phyloP scores from a whole-genome alignment of 495 filamentous ascomycete species.

The Xylaria palmicola region DNA sequence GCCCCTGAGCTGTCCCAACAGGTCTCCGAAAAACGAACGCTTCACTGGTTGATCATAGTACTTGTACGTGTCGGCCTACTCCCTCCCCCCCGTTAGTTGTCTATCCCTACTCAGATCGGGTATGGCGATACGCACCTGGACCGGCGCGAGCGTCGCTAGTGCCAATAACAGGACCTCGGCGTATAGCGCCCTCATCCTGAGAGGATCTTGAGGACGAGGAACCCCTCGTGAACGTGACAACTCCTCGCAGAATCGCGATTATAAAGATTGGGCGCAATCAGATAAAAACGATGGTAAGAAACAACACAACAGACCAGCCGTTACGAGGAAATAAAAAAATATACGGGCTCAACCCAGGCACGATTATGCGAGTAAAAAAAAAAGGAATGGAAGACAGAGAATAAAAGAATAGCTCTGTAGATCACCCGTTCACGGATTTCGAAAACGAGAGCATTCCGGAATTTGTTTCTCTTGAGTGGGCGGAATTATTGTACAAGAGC shows the following conservation, averaged over 20 bases:
- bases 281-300: slow-evolving; percentile 15
- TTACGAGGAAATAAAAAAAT: slow-evolving; percentile 24
- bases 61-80: slow-evolving; percentile 37
- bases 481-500: too few species aligned
- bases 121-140: slow-evolving; percentile 34
- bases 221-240: slow-evolving; percentile 15
- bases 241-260: slow-evolving; percentile 17
- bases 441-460: slow-evolving; percentile 34
- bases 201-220: slow-evolving; percentile 16
- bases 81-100: slow-evolving; percentile 30
- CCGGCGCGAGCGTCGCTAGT: slow-evolving; percentile 38
- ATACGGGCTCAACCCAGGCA: slow-evolving; percentile 33
- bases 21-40: slow-evolving; percentile 24
- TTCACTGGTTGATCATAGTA: slow-evolving; percentile 28
- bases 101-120: not conserved
- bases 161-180: slow-evolving; percentile 31
- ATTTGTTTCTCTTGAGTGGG: slow-evolving; percentile 7
- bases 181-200: slow-evolving; percentile 40
- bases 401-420: not conserved
- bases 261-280: not conserved
- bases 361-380: not conserved
- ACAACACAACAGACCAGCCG: slow-evolving; percentile 40
- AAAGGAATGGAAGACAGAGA: slow-evolving; percentile 11
- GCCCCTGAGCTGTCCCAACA: slow-evolving; percentile 25
- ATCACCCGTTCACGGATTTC: slow-evolving; percentile 13